Percentiles rank a stretch among this genome's conserved stretches.
phyloP scores from a whole-genome alignment of 805 yeast genomes.

The Candida sithepensis region DNA sequence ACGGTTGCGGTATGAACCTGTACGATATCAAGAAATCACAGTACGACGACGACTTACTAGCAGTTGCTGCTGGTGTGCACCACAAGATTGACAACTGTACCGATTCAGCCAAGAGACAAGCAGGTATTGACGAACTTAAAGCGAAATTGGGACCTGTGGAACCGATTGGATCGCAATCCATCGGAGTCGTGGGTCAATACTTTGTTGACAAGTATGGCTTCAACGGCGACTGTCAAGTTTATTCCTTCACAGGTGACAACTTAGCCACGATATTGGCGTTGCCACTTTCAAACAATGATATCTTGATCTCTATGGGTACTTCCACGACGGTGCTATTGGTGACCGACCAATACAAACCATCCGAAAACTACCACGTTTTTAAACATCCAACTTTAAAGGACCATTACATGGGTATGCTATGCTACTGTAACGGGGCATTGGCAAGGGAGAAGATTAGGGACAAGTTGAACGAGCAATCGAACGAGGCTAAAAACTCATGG shows the following conservation, averaged over 20 bases:
- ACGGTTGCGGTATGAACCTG: constrained; percentile 91
- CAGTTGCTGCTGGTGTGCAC: constrained; percentile 51
- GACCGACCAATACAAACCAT: constrained; percentile 73
- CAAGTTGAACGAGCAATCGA: constrained; percentile 41
- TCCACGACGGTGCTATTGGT: constrained; percentile 85
- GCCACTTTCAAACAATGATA: constrained; percentile 73
- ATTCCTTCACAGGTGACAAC: constrained; percentile 87
- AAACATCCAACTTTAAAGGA: constrained; percentile 77
- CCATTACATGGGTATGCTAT: constrained; percentile 91
- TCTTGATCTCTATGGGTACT: constrained; percentile 81
- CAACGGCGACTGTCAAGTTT: constrained; percentile 50
- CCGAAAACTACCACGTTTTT: constrained; percentile 80
- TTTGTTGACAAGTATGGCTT: constrained; percentile 67
- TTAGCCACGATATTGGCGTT: constrained; percentile 82
- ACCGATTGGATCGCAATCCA: constrained; percentile 44
- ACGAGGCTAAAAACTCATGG: constrained; percentile 44
- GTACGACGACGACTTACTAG: constrained; percentile 55
- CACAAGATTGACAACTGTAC: constrained; percentile 36
- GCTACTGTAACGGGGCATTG: constrained; percentile 87
- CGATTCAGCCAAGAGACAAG: constrained; percentile 19
- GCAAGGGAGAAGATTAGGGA: constrained; percentile 80
- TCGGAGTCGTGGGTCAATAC: constrained; percentile 56
- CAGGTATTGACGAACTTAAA: constrained; percentile 39
- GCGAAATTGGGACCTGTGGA: constrained; percentile 51
- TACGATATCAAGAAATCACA: constrained; percentile 61